Conservation (phyloP, 371 early-diverging fungal species). For the Circinella minor region DNA sequence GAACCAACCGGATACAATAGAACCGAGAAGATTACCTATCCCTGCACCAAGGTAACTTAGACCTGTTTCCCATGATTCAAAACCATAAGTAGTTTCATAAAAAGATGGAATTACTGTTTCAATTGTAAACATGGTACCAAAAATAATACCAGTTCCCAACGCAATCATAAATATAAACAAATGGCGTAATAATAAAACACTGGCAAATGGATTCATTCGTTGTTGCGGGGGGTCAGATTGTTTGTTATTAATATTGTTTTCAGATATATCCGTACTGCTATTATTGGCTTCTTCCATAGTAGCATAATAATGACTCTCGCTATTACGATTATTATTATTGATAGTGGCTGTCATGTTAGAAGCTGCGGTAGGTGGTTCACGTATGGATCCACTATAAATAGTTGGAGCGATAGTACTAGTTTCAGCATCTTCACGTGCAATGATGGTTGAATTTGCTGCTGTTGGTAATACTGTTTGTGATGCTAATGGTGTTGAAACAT, state of each 20-base stretch:
- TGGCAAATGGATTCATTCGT: conserved; percentile 32
- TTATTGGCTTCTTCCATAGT: too few species aligned
- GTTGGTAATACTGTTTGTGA: background rate
- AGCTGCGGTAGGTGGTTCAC: background rate
- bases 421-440: background rate
- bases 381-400: background rate
- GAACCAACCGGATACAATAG: conserved; percentile 35
- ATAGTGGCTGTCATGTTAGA: too few species aligned
- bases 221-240: background rate
- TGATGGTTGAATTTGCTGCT: background rate
- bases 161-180: conserved; percentile 47
- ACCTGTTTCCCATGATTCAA: conserved; percentile 53
- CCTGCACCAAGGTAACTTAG: conserved; percentile 48
- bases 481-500: too few species aligned
- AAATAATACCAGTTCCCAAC: conserved; percentile 48
- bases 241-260: too few species aligned
- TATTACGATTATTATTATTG: too few species aligned
- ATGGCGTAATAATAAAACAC: conserved; percentile 43
- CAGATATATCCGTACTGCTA: too few species aligned
- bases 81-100: conserved; percentile 36
- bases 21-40: conserved; percentile 45
- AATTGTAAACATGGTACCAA: conserved; percentile 54
- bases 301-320: too few species aligned
- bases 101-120: conserved; percentile 49
- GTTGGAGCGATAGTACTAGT: background rate